Base-by-base conservation (phyloP, 2,329 filamentous ascomycete genomes). In the Coniochaeta sp. region DNA sequence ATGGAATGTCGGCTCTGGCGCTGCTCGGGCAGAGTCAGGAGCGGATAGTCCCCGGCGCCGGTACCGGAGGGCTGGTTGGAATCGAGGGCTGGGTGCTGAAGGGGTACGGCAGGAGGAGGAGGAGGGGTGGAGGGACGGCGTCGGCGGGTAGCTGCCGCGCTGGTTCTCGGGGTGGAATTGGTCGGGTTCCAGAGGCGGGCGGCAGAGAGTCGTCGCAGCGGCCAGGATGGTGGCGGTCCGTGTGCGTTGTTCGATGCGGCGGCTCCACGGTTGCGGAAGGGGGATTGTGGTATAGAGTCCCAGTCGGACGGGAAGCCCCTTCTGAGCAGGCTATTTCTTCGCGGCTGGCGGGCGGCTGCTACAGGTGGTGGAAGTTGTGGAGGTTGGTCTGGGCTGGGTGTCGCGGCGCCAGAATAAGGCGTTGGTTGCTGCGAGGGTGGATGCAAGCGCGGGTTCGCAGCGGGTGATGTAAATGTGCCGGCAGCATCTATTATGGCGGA, bases 121-220 rank as follows among this genome's bases (percentile, higher is more conserved):
- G 75, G 75, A 14, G 79, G 79, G 14, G 76, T 76, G 13, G 78
- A 82, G 14, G 72, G 72, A 24, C 76, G 76, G 52, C 78, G 74
- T 54, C 63, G 68, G 51, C 71, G 67, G 40, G 56, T 61, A 51
- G 68, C 20, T 31, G 45, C n/a, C n/a, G n/a, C 38, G 26, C 38
- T 30, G 27, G 64, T 58, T 53, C 77, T 71, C 42, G 78, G 78
- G 2, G 79, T 82, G 24, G 78, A 82, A 61, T 82, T 82, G 53
- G 77, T 77, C 22, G 79, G 79, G 59, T 82, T 82, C 79, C 79
- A 82, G 57, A 82, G 76, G 31, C 78, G 76, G 45, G 74, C 73
- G 20, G 76, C 69, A 4, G 72, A 70, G 27, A 72, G 67, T 26
- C 69, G 71, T 50, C 66, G 69, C 47, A 69, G 63, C 24, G 70